Conservation (phyloP, 2,329 filamentous ascomycete genomes). For the Pestalotiopsis sp. region DNA sequence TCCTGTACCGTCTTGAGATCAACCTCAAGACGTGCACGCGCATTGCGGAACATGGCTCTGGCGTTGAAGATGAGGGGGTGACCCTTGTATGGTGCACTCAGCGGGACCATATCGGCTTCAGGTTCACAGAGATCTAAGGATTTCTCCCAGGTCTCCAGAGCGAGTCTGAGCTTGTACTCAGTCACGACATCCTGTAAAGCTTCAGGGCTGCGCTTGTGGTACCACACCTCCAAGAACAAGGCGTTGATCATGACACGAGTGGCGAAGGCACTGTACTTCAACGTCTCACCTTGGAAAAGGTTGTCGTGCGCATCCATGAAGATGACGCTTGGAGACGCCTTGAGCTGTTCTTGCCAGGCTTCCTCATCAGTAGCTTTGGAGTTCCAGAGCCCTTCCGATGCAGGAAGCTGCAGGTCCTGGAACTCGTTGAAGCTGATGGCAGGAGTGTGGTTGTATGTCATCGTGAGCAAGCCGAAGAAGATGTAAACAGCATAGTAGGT, state of each 20-base stretch:
- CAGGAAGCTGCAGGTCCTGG: slow-evolving; percentile 88
- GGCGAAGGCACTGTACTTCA: slow-evolving; percentile 94
- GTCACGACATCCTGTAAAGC: slow-evolving; percentile 96
- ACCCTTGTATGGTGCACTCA: slow-evolving; percentile 93
- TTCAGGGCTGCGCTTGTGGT: slow-evolving; percentile 97
- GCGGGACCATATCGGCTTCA: slow-evolving; percentile 82
- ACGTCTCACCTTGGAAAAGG: slow-evolving; percentile 88
- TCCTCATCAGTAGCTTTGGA: slow-evolving; percentile 76
- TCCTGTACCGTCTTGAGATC: slow-evolving; percentile 96
- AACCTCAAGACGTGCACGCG: slow-evolving; percentile 87
- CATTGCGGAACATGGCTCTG: slow-evolving; percentile 95
- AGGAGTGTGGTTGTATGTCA: slow-evolving; percentile 97
- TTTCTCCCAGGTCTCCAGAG: slow-evolving; percentile 98
- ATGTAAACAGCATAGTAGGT: slow-evolving; percentile 99
- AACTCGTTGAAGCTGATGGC: slow-evolving; percentile 99
- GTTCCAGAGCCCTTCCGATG: slow-evolving; percentile 94
- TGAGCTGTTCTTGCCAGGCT: slow-evolving; percentile 81
- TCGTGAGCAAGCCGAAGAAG: slow-evolving; percentile 92
- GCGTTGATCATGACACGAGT: slow-evolving; percentile 99
- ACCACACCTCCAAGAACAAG: slow-evolving; percentile 97
- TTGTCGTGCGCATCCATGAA: slow-evolving; percentile 95
- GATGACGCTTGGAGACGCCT: slow-evolving; percentile 73
- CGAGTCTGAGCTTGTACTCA: slow-evolving; percentile 95
- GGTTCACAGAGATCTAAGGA: slow-evolving; percentile 92
- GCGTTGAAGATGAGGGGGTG: slow-evolving; percentile 98